Conservation (phyloP, 2,329 filamentous ascomycete genomes). For the Purpureocillium takamizusanense region DNA sequence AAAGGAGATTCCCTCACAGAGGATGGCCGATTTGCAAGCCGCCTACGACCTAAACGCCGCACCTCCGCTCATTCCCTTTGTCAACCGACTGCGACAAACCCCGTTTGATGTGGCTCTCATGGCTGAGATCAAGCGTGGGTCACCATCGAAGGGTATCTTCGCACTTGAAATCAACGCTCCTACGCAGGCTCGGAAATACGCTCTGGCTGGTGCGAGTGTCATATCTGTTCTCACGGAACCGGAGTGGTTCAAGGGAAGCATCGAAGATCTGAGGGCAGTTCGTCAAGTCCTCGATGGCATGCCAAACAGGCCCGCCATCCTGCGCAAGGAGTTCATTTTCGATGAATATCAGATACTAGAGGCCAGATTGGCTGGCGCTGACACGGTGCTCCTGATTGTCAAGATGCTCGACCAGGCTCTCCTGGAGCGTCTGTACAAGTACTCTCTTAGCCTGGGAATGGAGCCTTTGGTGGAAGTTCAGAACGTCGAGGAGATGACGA, state of each 20-base stretch:
- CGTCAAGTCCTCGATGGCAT: conserved; percentile 83
- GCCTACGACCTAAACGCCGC: conserved; percentile 78
- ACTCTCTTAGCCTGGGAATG: conserved; percentile 87
- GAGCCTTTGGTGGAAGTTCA: conserved; percentile 97
- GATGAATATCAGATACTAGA: conserved; percentile 98
- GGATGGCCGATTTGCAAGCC: conserved; percentile 74
- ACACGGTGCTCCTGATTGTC: conserved; percentile 91
- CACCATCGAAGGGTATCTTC: conserved; percentile 92
- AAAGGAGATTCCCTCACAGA: conserved; percentile 76
- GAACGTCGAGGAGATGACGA: conserved; percentile 84
- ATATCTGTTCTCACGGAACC: conserved; percentile 98
- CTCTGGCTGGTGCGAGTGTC: conserved; percentile 86
- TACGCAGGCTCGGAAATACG: conserved; percentile 83
- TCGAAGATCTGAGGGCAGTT: conserved; percentile 84
- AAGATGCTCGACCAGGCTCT: conserved; percentile 84
- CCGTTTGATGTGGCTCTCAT: conserved; percentile 86
- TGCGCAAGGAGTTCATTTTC: conserved; percentile 96
- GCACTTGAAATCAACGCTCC: conserved; percentile 81
- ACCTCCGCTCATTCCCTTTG: conserved; percentile 74
- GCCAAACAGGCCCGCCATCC: conserved; percentile 81
- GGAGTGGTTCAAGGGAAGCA: conserved; percentile 97
- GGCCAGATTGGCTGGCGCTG: conserved; percentile 82
- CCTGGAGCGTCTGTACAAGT: conserved; percentile 72
- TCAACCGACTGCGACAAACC: conserved; percentile 69
- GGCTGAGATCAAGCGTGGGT: conserved; percentile 95